phyloP scores from a whole-genome alignment of 352 stramenopile species.

The Pythium phragmiticola region DNA sequence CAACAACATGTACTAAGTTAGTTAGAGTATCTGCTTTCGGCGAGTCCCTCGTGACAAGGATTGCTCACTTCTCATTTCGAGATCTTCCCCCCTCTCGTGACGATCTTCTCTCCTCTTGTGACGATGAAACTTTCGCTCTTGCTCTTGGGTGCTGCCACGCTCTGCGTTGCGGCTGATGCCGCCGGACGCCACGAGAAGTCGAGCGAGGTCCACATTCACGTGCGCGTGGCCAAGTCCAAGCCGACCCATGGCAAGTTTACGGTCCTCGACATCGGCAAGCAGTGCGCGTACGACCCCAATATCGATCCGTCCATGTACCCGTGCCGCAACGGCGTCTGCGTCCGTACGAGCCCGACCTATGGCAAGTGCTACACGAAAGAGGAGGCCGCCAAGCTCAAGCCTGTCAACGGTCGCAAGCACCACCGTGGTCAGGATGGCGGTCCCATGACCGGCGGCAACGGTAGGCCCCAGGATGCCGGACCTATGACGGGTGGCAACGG shows the following conservation, averaged over 20 bases:
- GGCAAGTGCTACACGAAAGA: slow-evolving; percentile 41
- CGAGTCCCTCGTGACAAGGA: no score
- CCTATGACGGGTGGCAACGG: not conserved
- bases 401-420: not conserved
- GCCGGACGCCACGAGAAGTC: slow-evolving; percentile 5
- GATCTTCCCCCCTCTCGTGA: not conserved
- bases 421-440: no score
- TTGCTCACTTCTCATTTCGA: no score
- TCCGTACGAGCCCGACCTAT: slow-evolving; percentile 56
- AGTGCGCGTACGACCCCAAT: slow-evolving; percentile 59
- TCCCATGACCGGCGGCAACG: no score
- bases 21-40: no score
- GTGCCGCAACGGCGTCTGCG: slow-evolving; percentile 45
- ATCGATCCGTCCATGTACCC: slow-evolving; percentile 57
- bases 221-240: slow-evolving; percentile 35
- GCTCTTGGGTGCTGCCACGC: not conserved
- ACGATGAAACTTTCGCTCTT: slow-evolving; percentile 1
- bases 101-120: not conserved
- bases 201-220: slow-evolving; percentile 27
- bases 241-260: slow-evolving; percentile 45
- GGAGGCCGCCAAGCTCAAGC: slow-evolving; percentile 10
- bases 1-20: no score
- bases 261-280: slow-evolving; percentile 50
- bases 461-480: no score
- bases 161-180: slow-evolving; percentile 11